Base-by-base conservation (phyloP, 1,284 basidiomycete genomes). In the Pyrrhoderma lamaoense region DNA sequence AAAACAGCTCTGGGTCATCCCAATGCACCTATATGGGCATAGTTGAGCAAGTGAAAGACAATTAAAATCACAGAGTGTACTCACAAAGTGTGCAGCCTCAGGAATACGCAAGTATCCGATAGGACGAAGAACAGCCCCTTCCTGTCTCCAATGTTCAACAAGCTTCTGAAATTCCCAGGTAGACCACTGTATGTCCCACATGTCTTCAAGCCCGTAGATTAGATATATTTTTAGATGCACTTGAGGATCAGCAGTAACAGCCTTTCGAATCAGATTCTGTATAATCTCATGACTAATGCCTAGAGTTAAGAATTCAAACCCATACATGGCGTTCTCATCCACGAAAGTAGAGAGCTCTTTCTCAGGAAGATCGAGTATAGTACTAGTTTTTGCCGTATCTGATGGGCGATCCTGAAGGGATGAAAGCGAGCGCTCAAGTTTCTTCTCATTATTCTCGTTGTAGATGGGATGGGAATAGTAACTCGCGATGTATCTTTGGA, bases 31-130 rank as follows among this genome's bases (percentile, higher is more conserved):
- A 27, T 21, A 48, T 8, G 37, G 31, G n/a, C 16, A 42, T 31
- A 14, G 23, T 2, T 46, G n/a, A 19, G 22, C 11, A n/a, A 16
- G 16, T n/a, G 25, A 35, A 25, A 21, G 8, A 2, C 25, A 14
- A 47, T 25, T 11, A 7, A 13, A 18, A 16, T 43, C 16, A 31
- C 47, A 23, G 9, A 51, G 22, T 8, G 18, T 9, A 49, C 61
- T 51, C 45, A 62, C 62, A 31, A 61, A 58, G 42, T 63, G 62
- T 45, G 62, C 62, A 22, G 59, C 60, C 4, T 51, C 49, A 4
- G 52, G 49, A 27, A 62, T 50, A 27, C 57, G 55, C 22, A 60
- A 45, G 19, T 62, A 38, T 37, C 56, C 40, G 4, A 59, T 36
- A 37, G 49, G 16, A 9, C 62, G 51, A 3, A 45, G 27, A 37